phyloP scores from a whole-genome alignment of 805 yeast genomes.

The Yamadazyma sp. region DNA sequence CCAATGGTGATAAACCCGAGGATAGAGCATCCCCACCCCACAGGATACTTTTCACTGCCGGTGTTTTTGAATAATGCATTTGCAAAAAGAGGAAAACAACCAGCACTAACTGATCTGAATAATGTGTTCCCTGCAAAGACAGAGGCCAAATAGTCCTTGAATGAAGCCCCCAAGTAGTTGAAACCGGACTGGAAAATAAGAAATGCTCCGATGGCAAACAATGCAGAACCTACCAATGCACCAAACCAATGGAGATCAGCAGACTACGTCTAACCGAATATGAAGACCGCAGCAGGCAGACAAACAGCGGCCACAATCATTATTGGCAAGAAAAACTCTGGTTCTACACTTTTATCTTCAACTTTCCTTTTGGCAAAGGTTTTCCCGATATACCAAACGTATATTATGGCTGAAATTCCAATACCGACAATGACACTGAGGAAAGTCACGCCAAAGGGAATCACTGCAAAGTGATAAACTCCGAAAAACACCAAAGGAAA shows the following conservation, averaged over 20 bases:
- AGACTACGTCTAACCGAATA: conserved; percentile 51
- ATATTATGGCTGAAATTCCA: conserved; percentile 4
- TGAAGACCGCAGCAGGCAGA: conserved; percentile 42
- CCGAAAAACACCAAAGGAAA: conserved; percentile 55
- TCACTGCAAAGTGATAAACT: conserved; percentile 45
- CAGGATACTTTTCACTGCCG: too few relatives aligned
- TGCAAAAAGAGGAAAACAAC: too few relatives aligned
- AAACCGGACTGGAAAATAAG: conserved; percentile 49
- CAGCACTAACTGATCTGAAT: too few relatives aligned
- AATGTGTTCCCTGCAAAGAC: too few relatives aligned
- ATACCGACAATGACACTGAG: conserved; percentile 11
- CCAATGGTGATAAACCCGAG: too few relatives aligned
- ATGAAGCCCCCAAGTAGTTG: too few relatives aligned
- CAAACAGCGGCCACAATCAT: conserved; percentile 41
- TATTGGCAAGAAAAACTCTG: conserved; percentile 41
- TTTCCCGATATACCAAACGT: conserved; percentile 2
- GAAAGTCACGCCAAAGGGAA: conserved; percentile 42
- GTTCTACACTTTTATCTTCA: conserved; percentile 25
- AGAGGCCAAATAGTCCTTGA: too few relatives aligned
- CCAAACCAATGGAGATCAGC: conserved; percentile 47
- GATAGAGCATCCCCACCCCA: too few relatives aligned
- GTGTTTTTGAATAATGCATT: too few relatives aligned
- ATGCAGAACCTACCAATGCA: conserved; percentile 42
- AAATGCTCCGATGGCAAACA: conserved; percentile 43
- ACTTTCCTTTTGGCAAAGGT: conserved; percentile 4